Base-by-base conservation (phyloP, 805 yeast species). In the Sugiyamaella valdiviana region DNA sequence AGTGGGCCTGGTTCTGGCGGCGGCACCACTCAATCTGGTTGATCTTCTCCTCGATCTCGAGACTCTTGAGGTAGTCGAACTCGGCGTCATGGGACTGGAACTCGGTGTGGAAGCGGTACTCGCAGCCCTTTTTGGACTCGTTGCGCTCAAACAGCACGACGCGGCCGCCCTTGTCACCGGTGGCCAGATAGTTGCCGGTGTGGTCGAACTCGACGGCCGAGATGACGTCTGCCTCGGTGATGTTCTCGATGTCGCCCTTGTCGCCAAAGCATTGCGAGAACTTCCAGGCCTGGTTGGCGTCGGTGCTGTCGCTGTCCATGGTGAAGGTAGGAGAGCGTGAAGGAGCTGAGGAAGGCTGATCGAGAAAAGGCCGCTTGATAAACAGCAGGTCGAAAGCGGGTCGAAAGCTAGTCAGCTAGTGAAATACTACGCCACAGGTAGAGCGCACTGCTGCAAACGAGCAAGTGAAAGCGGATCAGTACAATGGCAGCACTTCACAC, bases 61-160 rank as follows among this genome's bases (percentile, higher is more conserved):
- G 74, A 20, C 95, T 85, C 70, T 95, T 93, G 56, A 93, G 75
- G 70, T 93, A 93, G 69, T 93, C 99, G 63, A 93, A 93, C 68
- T 93, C 99, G 7, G 98, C 97, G 68, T 93, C 99, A 69, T 93
- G 99, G 64, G 89, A 79, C 73, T 93, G 99, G 69, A 93, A 93
- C 67, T 93, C 99, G 17, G 98, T 93, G 63, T 86, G 83, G 69
- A 93, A 93, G 62, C 88, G 81, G 71, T 93, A 95, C 67, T 95
- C 99, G 67, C 97, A 90, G 44, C 74, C 76, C 60, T 77, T 83
- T 67, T 81, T 79, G 56, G 71, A 68, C 56, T 78, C 82, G 65
- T 87, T 89, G 59, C 98, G 78, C 67, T 93, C 98, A 67, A 93
- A 93, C 46, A 93, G 69, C 14, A 93, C 99, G 38, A 93, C 97